Conservation (phyloP, 805 yeast species). For the Cyberlindnera euphorbiae region DNA sequence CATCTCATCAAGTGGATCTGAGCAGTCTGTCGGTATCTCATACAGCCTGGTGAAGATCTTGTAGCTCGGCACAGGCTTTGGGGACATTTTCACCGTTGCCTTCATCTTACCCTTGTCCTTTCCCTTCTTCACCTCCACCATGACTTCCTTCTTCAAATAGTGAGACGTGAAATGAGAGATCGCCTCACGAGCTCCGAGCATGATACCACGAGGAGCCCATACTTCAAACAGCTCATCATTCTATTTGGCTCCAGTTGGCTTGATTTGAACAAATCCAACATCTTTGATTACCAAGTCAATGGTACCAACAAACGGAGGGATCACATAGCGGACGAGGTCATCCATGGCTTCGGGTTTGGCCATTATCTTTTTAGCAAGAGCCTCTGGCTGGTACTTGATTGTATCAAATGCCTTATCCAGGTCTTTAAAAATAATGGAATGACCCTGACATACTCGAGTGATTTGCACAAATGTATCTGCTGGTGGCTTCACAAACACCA, state of each 20-base stretch:
- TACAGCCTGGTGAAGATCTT: slow-evolving; percentile 24
- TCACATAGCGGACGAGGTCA: slow-evolving; percentile 38
- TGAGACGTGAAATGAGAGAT: slow-evolving; percentile 35
- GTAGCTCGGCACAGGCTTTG: slow-evolving; percentile 20
- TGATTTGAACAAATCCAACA: slow-evolving; percentile 57
- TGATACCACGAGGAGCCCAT: slow-evolving; percentile 52
- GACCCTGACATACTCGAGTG: slow-evolving; percentile 38
- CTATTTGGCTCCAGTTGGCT: slow-evolving; percentile 48
- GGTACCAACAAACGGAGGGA: slow-evolving; percentile 70
- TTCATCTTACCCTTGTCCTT: slow-evolving; percentile 8
- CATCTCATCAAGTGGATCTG: slow-evolving; percentile 29
- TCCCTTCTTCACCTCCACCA: slow-evolving; percentile 16
- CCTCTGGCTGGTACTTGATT: slow-evolving; percentile 24
- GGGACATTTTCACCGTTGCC: slow-evolving; percentile 18
- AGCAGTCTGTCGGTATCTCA: slow-evolving; percentile 20
- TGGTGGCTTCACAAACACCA: slow-evolving; percentile 56
- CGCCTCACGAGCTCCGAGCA: slow-evolving; percentile 51
- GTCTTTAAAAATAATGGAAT: slow-evolving; percentile 25
- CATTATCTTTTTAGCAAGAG: slow-evolving; percentile 24
- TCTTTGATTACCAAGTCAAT: slow-evolving; percentile 62
- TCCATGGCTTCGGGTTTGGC: slow-evolving; percentile 29
- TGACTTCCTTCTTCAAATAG: slow-evolving; percentile 28
- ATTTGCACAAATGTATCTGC: slow-evolving; percentile 42
- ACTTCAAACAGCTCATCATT: slow-evolving; percentile 38
- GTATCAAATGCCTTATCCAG: slow-evolving; percentile 31